phyloP scores from a whole-genome alignment of 1,139 yeast species.

The Wickerhamiella infanticola region DNA sequence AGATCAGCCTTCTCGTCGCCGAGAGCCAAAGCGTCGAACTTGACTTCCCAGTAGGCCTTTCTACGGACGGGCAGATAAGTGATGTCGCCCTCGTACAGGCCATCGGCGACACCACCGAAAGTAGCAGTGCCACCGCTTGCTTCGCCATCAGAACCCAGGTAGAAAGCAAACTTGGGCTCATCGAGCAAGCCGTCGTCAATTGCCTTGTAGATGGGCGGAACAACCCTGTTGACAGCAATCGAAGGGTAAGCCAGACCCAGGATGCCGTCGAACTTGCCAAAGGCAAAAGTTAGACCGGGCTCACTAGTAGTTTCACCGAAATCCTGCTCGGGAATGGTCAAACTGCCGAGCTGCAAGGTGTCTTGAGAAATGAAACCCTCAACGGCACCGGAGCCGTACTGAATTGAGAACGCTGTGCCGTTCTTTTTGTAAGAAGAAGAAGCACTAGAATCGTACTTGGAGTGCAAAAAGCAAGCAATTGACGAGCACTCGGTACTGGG shows the following conservation, averaged over 20 bases:
- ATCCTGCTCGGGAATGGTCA: constrained; percentile 71
- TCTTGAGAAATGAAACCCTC: constrained; percentile 88
- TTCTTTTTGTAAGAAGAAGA: constrained; percentile 73
- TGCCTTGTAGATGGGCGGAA: constrained; percentile 90
- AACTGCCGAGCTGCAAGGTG: constrained; percentile 62
- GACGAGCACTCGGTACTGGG: constrained; percentile 82
- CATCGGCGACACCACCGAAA: constrained; percentile 80
- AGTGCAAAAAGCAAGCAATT: constrained; percentile 85
- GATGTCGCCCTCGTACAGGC: constrained; percentile 62
- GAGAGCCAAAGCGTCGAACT: constrained; percentile 73
- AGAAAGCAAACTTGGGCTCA: constrained; percentile 72
- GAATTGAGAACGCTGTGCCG: constrained; percentile 71
- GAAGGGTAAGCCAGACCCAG: constrained; percentile 88
- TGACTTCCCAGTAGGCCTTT: constrained; percentile 99
- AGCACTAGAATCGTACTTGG: constrained; percentile 68
- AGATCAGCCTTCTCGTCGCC: constrained; percentile 85
- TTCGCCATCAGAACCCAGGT: constrained; percentile 64
- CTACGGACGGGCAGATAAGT: constrained; percentile 96
- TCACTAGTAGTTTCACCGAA: constrained; percentile 95
- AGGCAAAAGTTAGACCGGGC: constrained; percentile 96
- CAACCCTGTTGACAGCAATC: constrained; percentile 72
- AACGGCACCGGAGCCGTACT: constrained; percentile 83
- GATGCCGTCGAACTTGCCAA: constrained; percentile 95
- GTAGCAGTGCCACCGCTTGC: constrained; percentile 80
- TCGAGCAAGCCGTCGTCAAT: constrained; percentile 67